Base-by-base conservation (phyloP, 2,329 filamentous ascomycete species). In the Hirsutella minnesotensis region DNA sequence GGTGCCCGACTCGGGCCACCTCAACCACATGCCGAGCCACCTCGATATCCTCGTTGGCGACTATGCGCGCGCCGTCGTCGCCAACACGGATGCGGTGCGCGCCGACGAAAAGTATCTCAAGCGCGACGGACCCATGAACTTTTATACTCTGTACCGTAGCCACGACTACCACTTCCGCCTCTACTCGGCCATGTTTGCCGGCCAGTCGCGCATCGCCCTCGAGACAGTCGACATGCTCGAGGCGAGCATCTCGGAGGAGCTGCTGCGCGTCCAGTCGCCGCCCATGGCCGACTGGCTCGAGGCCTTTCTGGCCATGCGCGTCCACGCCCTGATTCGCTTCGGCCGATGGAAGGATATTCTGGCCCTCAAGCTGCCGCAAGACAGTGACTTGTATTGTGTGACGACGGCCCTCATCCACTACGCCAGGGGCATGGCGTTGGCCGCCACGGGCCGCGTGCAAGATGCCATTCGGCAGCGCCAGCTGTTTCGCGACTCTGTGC, bases 281-380 rank as follows among this genome's bases (percentile, higher is more conserved):
- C 81, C 81, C 0, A 87, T 89, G 83, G 82, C 83, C 1, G 82
- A 88, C 57, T 88, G 81, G 77, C 65, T 88, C 1, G 85, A 89
- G 58, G 73, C 74, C 2, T 87, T 86, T 49, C 60, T 83, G 3
- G 72, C 74, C 1, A 77, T 86, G 57, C 72, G 78, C 3, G 65
- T 81, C 2, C 84, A 90, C 56, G 78, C 80, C 1, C 65, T 85
- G 15, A 69, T 90, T 37, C 76, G 85, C 0, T 90, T 89, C 50
- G 85, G 85, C 0, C 66, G 64, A 15, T 89, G 85, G 85, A 53
- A 76, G 0, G 79, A 86, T 1, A 66, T 88, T 19, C 60, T 83
- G 9, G 59, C 63, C 1, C 58, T 84, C 1, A 45, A 62, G 0
- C 46, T 84, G 0, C 83, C 82, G 0, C 43, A 57, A 0, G 81